Evolutionary conservation across 805 yeast species (phyloP).

Genomic region (Wickerhamiella spandovensis): DNA sequence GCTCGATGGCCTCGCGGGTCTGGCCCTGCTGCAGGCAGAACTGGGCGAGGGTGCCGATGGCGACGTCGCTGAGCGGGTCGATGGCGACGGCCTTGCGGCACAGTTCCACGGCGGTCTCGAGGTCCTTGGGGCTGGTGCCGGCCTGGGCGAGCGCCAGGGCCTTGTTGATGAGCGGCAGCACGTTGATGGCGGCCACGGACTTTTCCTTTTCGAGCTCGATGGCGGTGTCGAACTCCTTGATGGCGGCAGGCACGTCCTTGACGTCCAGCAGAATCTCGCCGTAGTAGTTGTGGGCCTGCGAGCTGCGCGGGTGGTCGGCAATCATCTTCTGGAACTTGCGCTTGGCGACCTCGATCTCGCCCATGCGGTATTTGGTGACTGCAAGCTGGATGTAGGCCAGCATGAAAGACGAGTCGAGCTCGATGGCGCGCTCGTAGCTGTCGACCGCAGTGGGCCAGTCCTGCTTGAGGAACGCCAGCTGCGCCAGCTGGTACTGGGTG

Average conservation of each 20-base stretch:
- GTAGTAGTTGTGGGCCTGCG: constrained; percentile 88
- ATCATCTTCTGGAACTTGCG: constrained; percentile 40
- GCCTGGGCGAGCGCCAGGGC: constrained; percentile 42
- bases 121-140: constrained; percentile 25
- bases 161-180: constrained; percentile 79
- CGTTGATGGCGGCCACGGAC: constrained; percentile 65
- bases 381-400: constrained; percentile 87
- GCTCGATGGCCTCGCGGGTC: constrained; percentile 64
- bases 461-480: constrained; percentile 69
- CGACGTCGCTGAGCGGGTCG: constrained; percentile 84
- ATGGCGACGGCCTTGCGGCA: constrained; percentile 63
- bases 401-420: constrained; percentile 59
- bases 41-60: constrained; percentile 85
- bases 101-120: constrained; percentile 46
- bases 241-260: constrained; percentile 58
- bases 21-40: constrained; percentile 71
- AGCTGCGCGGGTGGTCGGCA: constrained; percentile 65
- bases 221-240: constrained; percentile 75
- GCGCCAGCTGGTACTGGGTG: constrained; percentile 88
- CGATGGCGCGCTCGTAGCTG: constrained; percentile 65
- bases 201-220: constrained; percentile 51
- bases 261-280: constrained; percentile 87
- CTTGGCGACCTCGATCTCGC: constrained; percentile 44
- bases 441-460: constrained; percentile 58
- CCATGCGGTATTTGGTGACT: constrained; percentile 76